These are phyloP conservation scores for Polytrichum formosum DNA, from an alignment of 225 moss, liverwort and hornwort genomes.

Conservation along the genomic window DNA sequence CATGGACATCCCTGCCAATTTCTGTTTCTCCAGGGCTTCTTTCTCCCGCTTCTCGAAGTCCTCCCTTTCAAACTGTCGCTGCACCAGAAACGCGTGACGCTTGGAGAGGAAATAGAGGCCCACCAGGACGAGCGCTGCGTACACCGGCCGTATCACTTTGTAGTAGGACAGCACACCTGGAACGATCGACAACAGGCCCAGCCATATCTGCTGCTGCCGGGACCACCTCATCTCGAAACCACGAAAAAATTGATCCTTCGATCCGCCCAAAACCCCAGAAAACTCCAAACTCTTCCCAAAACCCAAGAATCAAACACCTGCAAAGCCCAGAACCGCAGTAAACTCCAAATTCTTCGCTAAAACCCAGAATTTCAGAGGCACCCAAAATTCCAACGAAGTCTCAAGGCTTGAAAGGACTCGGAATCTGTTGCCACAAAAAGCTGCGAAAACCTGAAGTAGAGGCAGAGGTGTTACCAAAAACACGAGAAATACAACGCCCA, in stretches of 20 bases:
- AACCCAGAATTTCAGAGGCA: too few species aligned
- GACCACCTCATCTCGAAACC: conserved; percentile 37
- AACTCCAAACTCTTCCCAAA: too few species aligned
- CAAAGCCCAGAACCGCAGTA: too few species aligned
- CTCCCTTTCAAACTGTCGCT: conserved; percentile 47
- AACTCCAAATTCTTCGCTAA: too few species aligned
- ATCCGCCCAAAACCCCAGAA: not conserved
- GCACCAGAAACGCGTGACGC: conserved; percentile 47
- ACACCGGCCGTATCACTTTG: conserved; percentile 17
- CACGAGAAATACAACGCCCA: too few species aligned
- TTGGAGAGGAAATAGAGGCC: conserved; percentile 50
- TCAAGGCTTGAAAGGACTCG: too few species aligned
- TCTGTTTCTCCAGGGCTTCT: conserved; percentile 42
- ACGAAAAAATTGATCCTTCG: not conserved
- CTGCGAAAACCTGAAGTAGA: too few species aligned
- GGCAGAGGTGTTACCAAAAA: too few species aligned
- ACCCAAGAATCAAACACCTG: too few species aligned
- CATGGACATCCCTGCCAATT: conserved; percentile 33
- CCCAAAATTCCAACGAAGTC: too few species aligned
- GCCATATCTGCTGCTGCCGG: conserved; percentile 53
- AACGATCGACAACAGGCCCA: conserved; percentile 29
- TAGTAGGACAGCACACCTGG: conserved; percentile 42
- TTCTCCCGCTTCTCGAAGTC: conserved; percentile 24
- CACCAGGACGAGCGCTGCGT: conserved; percentile 46
- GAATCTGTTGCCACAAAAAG: too few species aligned